Base-by-base conservation (phyloP, 805 yeast species). In the Candida loeiensis region DNA sequence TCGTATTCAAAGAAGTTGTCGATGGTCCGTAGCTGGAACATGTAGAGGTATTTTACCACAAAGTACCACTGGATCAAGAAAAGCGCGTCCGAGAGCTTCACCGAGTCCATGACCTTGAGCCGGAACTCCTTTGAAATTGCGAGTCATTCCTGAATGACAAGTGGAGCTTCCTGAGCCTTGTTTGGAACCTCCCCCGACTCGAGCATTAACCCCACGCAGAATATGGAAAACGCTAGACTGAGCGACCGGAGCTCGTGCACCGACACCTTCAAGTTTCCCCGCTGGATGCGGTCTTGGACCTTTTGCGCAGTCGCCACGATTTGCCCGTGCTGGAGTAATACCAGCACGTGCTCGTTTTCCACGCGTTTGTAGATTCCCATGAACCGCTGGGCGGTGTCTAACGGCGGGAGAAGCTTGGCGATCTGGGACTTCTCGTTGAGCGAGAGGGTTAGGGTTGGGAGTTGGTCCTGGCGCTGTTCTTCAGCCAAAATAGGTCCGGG, bases 1-100 rank as follows among this genome's bases (percentile, higher is more conserved):
- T 56, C 59, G 43, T 48, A 61, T 36, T 61, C 66, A 40, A 56
- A 46, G 43, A 54, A 58, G 40, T 51, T 53, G 14, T 58, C 63
- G 20, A 49, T 44, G 19, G 53, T 39, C 45, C 41, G 40, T 34
- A 50, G 48, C 3, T 42, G 37, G 26, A 48, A 50, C 17, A 43
- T 37, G 38, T 54, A 56, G 41, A 48, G 58, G 26, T 41, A 47
- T 21, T 53, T 48, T 18, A 55, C 46, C 14, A 49, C 30, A 17
- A 59, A 55, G 44, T 54, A 61, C 58, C 62, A 61, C 22, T 50
- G 48, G 19, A 54, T 53, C 34, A 58, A 43, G 45, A 45, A 55
- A 2, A 56, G 26, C 2, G 56, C 43, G 43, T 58, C 65, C 3
- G 52, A 36, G n/a, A 58, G 29, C n/a, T 47, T 47, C 12, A 51